These are phyloP conservation scores for Myxozyma vanderwaltii DNA, from an alignment of 805 yeast genomes.

Conservation along the genomic window DNA sequence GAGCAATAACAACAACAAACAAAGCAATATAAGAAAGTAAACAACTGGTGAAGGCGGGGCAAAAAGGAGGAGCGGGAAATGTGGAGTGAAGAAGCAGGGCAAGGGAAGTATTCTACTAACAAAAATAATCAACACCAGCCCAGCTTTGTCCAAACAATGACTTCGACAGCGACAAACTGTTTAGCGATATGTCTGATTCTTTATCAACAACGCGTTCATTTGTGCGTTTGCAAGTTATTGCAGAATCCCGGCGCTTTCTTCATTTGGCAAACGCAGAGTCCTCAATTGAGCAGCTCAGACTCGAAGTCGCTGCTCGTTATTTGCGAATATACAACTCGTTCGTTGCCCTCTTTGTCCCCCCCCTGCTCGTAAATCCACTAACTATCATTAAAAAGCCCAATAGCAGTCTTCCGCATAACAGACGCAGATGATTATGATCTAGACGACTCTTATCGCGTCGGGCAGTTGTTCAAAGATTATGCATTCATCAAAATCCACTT, in stretches of 20 bases:
- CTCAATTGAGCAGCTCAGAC: neutral
- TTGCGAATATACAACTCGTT: constrained; percentile 1
- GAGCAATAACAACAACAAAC: constrained; percentile 15
- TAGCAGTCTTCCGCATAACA: neutral
- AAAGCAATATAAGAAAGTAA: too few relatives aligned
- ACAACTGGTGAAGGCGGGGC: too few relatives aligned
- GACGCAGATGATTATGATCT: constrained; percentile 24
- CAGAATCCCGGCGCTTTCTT: constrained; percentile 1
- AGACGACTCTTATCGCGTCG: constrained; percentile 27
- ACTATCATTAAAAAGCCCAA: neutral
- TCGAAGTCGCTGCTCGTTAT: constrained; percentile 1
- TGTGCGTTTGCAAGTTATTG: constrained; percentile 5
- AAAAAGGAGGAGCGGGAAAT: too few relatives aligned
- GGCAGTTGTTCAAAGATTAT: constrained; percentile 18
- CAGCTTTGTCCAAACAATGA: too few relatives aligned
- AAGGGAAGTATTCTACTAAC: too few relatives aligned
- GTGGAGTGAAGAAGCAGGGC: too few relatives aligned
- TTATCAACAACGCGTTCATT: neutral
- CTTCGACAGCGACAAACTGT: too few relatives aligned
- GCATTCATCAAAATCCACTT: constrained; percentile 9
- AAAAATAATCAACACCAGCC: too few relatives aligned
- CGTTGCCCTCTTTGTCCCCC: neutral
- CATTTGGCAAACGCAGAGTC: neutral
- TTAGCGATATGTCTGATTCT: too few relatives aligned
- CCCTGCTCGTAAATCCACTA: neutral